Evolutionary conservation across 2,329 filamentous ascomycete genomes (phyloP).

Genomic region (Exophiala aquamarina): DNA sequence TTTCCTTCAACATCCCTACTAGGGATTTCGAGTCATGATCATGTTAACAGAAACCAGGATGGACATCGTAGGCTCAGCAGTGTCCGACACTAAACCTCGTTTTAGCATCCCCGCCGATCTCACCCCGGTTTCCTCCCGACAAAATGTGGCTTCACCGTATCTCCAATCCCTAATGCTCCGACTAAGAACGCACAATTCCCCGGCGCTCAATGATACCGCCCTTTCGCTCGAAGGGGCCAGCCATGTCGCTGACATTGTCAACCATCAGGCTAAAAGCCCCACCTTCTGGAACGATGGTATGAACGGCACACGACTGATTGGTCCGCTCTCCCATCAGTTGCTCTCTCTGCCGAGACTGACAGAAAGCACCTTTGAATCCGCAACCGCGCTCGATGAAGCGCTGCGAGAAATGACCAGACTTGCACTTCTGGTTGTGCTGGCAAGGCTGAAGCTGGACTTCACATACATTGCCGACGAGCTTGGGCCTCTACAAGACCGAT

Average conservation of each 20-base stretch:
- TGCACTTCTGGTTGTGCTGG: slow-evolving; percentile 9
- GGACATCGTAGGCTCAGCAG: slow-evolving; percentile 4
- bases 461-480: slow-evolving; percentile 9
- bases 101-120: no score
- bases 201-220: no score
- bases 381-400: not conserved
- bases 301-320: slow-evolving; percentile 4
- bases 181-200: no score
- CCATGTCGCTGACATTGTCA: no score
- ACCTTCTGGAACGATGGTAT: slow-evolving; percentile 10
- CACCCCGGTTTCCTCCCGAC: no score
- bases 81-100: no score
- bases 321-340: slow-evolving; percentile 7
- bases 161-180: no score
- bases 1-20: not conserved
- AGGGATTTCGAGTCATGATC: no score
- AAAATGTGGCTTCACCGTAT: no score
- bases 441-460: slow-evolving; percentile 8
- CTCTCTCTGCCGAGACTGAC: slow-evolving; percentile 9
- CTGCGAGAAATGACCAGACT: slow-evolving; percentile 8
- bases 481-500: not conserved
- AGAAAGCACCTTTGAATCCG: not conserved
- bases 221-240: no score
- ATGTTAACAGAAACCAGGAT: slow-evolving; percentile 2
- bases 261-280: no score